Base-by-base conservation (phyloP, 257 asterid genomes). In the Solanum chilense region DNA sequence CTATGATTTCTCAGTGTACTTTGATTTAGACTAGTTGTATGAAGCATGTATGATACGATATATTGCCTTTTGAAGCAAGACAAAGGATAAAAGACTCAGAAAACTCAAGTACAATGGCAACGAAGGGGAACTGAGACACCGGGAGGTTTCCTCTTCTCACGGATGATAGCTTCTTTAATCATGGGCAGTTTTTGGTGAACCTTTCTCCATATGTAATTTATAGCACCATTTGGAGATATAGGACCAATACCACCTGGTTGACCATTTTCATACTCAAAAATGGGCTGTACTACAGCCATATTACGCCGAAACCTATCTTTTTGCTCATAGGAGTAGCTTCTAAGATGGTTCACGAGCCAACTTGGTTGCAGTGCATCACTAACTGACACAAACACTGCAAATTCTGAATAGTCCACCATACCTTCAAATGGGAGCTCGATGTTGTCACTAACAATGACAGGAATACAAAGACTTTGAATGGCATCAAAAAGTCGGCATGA, bases 391-490 rank as follows among this genome's bases (percentile, higher is more conserved):
- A 95, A 96, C 60, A 95, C 90, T 0, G 98, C 93, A 89, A 96
- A 94, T 71, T 92, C 91, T 16, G 97, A 90, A 88, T 96, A 96
- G 83, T 96, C 99, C 82, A 94, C 89, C 88, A 90, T 92, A 68
- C 99, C 99, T 92, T 96, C 99, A 58, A 96, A 96, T 12, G 99
- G 99, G 83, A 96, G 98, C 93, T 94, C 99, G 18, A 96, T 92
- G 88, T 91, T 89, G 86, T 96, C 99, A 29, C 99, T 96, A 56
- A 93, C 96, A 45, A 96, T 94, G 82, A 95, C 95, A 0, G 99
- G 99, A 87, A 95, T 95, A 85, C 99, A 96, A 75, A 96, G 98
- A 87, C 99, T 96, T 89, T 94, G 99, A 81, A 96, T 88, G 88
- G 98, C 98, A 89, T 96, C 99, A 83, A 96, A 96, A 29, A 95